Evolutionary conservation across 805 yeast species (phyloP).

Genomic region (Candida sithepensis): DNA sequence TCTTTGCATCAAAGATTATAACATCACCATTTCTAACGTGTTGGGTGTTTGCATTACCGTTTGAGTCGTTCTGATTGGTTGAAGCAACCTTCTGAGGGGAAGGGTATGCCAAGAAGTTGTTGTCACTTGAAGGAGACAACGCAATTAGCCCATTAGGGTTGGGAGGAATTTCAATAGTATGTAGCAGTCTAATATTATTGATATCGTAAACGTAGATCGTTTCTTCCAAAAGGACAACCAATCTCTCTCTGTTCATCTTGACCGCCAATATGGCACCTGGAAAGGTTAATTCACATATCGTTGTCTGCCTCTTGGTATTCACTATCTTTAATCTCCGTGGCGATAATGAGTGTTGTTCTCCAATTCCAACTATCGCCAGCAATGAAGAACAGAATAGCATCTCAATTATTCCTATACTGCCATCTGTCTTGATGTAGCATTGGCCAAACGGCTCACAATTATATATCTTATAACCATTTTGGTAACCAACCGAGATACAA

Average conservation of each 20-base stretch:
- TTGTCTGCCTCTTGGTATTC: constrained; percentile 67
- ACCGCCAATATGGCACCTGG: constrained; percentile 76
- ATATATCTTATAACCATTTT: constrained; percentile 65
- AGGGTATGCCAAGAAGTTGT: constrained; percentile 65
- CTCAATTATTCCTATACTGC: constrained; percentile 74
- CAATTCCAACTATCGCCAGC: constrained; percentile 79
- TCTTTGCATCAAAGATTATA: constrained; percentile 73
- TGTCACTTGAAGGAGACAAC: constrained; percentile 49
- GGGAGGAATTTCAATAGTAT: constrained; percentile 63
- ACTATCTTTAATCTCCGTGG: constrained; percentile 84
- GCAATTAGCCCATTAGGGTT: constrained; percentile 61
- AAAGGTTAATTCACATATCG: constrained; percentile 86
- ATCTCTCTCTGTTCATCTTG: constrained; percentile 75
- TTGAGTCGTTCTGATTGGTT: constrained; percentile 10
- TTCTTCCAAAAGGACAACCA: constrained; percentile 78
- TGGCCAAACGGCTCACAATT: constrained; percentile 83
- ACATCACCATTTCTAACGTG: constrained; percentile 61
- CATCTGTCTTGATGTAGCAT: constrained; percentile 51
- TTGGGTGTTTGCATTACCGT: constrained; percentile 10
- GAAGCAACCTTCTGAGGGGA: constrained; percentile 59
- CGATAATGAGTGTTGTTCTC: constrained; percentile 66
- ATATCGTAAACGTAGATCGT: constrained; percentile 89
- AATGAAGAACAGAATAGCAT: constrained; percentile 89
- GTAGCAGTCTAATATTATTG: constrained; percentile 79
- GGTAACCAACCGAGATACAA: constrained; percentile 73